A percentile compares a stretch with the other conserved stretches of the same genome.
Conservation (phyloP, 257 asterid genomes). For the Salvia hispanica region DNA sequence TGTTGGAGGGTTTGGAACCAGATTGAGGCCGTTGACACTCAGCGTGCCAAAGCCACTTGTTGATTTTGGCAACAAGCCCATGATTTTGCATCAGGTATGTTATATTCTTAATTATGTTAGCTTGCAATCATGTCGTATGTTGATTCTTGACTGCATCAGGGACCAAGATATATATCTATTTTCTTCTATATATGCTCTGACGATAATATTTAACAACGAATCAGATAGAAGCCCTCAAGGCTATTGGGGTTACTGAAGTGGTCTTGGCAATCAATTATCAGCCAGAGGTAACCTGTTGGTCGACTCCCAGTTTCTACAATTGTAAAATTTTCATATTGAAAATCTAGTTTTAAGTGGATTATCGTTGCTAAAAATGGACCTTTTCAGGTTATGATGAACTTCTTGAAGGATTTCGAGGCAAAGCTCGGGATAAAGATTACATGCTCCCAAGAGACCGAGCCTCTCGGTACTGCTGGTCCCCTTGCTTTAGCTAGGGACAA, state of each 20-base stretch:
- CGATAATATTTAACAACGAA: conserved; percentile 11
- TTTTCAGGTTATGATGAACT: conserved; percentile 79
- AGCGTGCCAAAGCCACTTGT: conserved; percentile 94
- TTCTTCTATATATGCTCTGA: conserved; percentile 19
- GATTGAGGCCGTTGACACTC: conserved; percentile 89
- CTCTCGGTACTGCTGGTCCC: conserved; percentile 95
- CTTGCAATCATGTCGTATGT: background rate
- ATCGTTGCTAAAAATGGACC: conserved; percentile 18
- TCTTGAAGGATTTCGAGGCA: conserved; percentile 76
- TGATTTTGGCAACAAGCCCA: conserved; percentile 95
- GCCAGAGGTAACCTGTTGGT: conserved; percentile 64
- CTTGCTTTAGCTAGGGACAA: conserved; percentile 91
- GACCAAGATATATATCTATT: background rate
- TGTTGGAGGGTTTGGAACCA: conserved; percentile 94
- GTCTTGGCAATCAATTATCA: conserved; percentile 87
- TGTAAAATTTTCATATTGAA: background rate
- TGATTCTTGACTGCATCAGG: background rate
- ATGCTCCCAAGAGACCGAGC: conserved; percentile 95
- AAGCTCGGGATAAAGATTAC: conserved; percentile 80
- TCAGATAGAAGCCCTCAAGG: conserved; percentile 85
- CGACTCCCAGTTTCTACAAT: background rate
- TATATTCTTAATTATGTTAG: background rate
- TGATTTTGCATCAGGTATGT: conserved; percentile 96
- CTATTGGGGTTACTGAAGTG: conserved; percentile 84
- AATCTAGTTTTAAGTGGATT: background rate